These are phyloP conservation scores for Crucihimalaya himalaica DNA, from an alignment of 345 rosid genomes.

Conservation along the genomic window DNA sequence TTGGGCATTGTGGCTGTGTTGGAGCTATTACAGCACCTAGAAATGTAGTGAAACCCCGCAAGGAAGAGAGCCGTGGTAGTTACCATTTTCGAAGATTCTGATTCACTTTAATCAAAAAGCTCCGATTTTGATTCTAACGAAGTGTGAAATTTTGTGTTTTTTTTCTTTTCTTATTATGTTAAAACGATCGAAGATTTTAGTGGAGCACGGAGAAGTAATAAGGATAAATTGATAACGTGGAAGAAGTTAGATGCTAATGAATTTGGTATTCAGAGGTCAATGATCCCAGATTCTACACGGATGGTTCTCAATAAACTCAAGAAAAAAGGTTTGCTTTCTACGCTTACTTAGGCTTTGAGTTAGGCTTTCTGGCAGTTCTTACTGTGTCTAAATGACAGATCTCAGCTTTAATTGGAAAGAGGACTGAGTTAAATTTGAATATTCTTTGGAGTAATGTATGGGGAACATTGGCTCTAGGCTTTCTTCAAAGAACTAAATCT, in stretches of 20 bases:
- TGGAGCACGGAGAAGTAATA: slow-evolving; percentile 30
- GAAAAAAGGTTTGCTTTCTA: slow-evolving; percentile 45
- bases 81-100: slow-evolving; percentile 5
- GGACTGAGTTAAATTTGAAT: not conserved
- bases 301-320: slow-evolving; percentile 60
- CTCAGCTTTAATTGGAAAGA: not conserved
- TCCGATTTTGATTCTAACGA: not conserved
- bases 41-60: slow-evolving; percentile 34
- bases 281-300: slow-evolving; percentile 59
- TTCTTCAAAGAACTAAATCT: not conserved
- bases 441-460: not conserved
- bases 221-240: slow-evolving; percentile 42
- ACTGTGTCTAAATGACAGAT: not conserved
- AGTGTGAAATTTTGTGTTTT: not conserved
- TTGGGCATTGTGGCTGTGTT: slow-evolving; percentile 40
- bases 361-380: not conserved
- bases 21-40: slow-evolving; percentile 38
- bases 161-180: not conserved
- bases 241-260: slow-evolving; percentile 58
- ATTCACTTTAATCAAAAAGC: not conserved
- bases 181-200: slow-evolving; percentile 18
- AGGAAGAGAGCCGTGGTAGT: slow-evolving; percentile 38
- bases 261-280: slow-evolving; percentile 60
- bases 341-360: not conserved
- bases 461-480: not conserved